Percentiles rank a stretch among this genome's conserved stretches.
phyloP scores from a whole-genome alignment of 73 alveolate species.

The Paraurostyla sp. region DNA sequence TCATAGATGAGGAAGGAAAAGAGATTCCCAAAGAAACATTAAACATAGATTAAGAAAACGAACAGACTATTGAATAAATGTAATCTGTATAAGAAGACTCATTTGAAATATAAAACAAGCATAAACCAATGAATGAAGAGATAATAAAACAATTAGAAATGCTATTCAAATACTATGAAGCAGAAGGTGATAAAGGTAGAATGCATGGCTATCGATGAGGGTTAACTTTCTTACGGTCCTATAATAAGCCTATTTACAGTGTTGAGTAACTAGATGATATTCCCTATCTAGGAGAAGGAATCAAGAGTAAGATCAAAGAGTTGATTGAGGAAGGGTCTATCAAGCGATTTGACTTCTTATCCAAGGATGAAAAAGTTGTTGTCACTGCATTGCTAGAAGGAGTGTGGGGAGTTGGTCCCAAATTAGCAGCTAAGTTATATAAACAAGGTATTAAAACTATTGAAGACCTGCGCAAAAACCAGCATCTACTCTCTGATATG shows the following conservation, averaged over 20 bases:
- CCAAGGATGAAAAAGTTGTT: constrained; percentile 84
- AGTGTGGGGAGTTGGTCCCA: constrained; percentile 97
- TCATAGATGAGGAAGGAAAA: neutral
- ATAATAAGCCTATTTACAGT: constrained; percentile 66
- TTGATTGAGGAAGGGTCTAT: constrained; percentile 92
- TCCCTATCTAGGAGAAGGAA: constrained; percentile 88
- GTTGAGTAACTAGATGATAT: constrained; percentile 76
- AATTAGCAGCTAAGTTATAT: constrained; percentile 89
- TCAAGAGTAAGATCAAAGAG: constrained; percentile 92
- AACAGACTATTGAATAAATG: too few species aligned
- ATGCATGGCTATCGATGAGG: constrained; percentile 86
- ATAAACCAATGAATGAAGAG: constrained; percentile 52
- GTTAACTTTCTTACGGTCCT: constrained; percentile 66
- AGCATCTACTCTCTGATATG: constrained; percentile 78
- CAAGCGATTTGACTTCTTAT: constrained; percentile 79
- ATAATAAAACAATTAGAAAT: constrained; percentile 69
- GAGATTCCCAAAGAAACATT: neutral
- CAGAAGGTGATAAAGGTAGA: constrained; percentile 84
- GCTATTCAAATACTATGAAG: constrained; percentile 71
- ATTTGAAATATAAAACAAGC: neutral
- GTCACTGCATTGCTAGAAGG: constrained; percentile 80
- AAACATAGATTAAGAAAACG: neutral
- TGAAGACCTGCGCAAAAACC: constrained; percentile 83
- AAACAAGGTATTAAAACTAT: constrained; percentile 89
- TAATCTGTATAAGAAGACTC: neutral